Evolutionary conservation across 2,329 filamentous ascomycete genomes (phyloP), one percentile per base, ranked within the genome.

Genomic region (Hypocrella siamensis): DNA sequence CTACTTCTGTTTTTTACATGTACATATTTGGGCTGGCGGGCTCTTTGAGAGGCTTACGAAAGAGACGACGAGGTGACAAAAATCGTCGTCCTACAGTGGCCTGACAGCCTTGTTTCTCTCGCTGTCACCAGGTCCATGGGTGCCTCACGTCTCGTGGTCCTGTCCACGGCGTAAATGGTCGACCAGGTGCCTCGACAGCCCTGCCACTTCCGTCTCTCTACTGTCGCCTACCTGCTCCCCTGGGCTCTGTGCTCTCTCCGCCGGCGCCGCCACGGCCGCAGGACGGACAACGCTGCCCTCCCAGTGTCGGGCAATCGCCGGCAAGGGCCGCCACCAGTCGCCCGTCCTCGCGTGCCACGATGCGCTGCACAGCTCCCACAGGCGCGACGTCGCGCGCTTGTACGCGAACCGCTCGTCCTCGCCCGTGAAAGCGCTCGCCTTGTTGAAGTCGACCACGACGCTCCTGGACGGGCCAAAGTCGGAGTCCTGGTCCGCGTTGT

Each of bases 361-460:
- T 24, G 60, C 62, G 14, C 79, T 72, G 50, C 80, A 88, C 48
- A 90, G 72, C 54, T 90, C 80, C 81, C 80, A 90, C 3, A 90
- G 57, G n/a, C 82, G 61, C 40, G 76, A 82, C 27, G 72, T 64
- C 2, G 81, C 82, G 17, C 82, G 65, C 52, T 82, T 82, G 43
- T 84, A 86, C 0, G 81, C 81, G 48, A 90, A 90, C 10, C 72
- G 63, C 51, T 88, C 81, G 49, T 88, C 82, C 48, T 86, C 79
- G 10, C 82, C 82, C 0, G 78, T 86, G 44, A 88, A 79, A 0
- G 69, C 72, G 9, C 64, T 59, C 1, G 75, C 67, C 39, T 76
- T 73, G 31, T 62, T 68, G 46, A 88, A 90, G 46, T 88, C 68
- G n/a, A 68, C 52, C 16, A 41, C 45, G n/a, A 41, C 46, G 26